A percentile compares a stretch with the other conserved stretches of the same genome.
Conservation (phyloP, 345 rosid genomes). For the Chamaenerion angustifolium region DNA sequence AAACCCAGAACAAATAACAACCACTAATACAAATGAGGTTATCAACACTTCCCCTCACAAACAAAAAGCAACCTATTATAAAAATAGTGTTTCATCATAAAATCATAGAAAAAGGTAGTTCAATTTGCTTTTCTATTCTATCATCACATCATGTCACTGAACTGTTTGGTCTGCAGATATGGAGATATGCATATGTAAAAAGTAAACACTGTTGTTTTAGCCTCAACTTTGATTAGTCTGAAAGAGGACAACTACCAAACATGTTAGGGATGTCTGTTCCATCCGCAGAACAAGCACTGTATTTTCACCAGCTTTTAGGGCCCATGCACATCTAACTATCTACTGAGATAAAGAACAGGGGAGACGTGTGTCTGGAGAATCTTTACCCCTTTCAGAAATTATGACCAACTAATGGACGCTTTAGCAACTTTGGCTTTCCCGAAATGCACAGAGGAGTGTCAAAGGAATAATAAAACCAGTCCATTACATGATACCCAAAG, state of each 20-base stretch:
- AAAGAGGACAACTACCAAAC: conserved; percentile 1
- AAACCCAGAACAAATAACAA: no score
- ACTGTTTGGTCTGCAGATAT: conserved; percentile 6
- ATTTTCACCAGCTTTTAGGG: background rate
- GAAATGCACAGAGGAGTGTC: no score
- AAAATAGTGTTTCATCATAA: no score
- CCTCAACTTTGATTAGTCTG: conserved; percentile 1
- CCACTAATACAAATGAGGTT: no score
- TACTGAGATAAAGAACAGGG: background rate
- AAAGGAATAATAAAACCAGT: no score
- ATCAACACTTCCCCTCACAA: no score
- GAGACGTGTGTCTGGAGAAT: background rate
- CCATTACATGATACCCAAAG: no score
- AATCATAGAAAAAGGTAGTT: no score
- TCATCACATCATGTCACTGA: background rate
- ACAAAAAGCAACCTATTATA: no score
- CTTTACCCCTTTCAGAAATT: background rate
- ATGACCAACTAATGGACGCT: background rate
- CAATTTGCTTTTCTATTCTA: background rate
- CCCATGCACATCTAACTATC: background rate
- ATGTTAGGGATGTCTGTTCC: conserved; percentile 5
- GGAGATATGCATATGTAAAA: conserved; percentile 2
- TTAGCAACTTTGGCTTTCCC: no score
- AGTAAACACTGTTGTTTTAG: conserved; percentile 1
- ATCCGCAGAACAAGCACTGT: background rate